Conservation (phyloP, 73 alveolate species). For the Tetrahymena borealis region DNA sequence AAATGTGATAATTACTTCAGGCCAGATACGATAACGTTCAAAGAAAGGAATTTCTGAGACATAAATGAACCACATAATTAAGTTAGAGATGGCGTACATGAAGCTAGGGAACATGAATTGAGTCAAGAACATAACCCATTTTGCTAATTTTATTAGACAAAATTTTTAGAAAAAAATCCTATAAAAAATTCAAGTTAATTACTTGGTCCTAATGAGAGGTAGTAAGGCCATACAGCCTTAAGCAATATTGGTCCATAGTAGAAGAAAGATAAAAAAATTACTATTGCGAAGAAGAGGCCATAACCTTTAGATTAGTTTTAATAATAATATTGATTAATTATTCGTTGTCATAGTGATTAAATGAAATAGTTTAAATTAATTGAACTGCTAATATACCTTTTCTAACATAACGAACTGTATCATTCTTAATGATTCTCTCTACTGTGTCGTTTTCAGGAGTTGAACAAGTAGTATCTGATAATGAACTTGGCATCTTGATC, state of each 20-base stretch:
- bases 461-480: background rate
- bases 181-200: background rate
- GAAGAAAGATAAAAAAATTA: slow-evolving; percentile 1
- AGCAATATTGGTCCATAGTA: background rate
- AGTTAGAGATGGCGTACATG: slow-evolving; percentile 5
- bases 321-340: no score
- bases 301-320: background rate
- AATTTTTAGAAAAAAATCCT: no score
- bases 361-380: no score
- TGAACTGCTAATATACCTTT: background rate
- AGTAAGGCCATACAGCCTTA: background rate
- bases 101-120: background rate
- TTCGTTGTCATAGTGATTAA: no score
- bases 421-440: background rate
- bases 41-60: slow-evolving; percentile 58
- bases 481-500: background rate
- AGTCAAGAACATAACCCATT: background rate
- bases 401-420: background rate
- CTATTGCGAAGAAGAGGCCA: slow-evolving; percentile 13
- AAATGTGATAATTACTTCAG: background rate
- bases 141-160: background rate
- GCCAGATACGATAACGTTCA: slow-evolving; percentile 58
- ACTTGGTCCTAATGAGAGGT: background rate
- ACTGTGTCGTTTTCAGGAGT: background rate
- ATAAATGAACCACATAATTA: slow-evolving; percentile 43